Conservation (phyloP, 768 basidiomycete genomes). For the Mycena chlorophos region DNA sequence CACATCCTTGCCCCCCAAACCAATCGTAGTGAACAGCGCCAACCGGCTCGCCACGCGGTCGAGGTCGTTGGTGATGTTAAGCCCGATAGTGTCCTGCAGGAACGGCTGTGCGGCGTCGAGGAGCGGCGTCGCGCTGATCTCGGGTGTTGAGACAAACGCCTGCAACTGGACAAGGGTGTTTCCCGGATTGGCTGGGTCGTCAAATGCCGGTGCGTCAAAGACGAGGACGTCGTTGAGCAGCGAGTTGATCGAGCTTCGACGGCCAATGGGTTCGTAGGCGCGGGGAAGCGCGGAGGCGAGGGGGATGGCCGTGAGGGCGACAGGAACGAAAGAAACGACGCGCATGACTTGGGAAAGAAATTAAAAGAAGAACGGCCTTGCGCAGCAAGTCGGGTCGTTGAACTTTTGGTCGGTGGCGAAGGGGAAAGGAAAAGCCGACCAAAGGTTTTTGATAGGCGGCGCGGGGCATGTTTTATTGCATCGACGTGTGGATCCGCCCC, state of each 20-base stretch:
- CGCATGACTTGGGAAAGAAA: slow-evolving; percentile 10
- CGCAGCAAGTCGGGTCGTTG: slow-evolving; percentile 18
- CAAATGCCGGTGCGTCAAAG: slow-evolving; percentile 42
- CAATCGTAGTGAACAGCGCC: slow-evolving; percentile 36
- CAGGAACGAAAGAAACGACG: slow-evolving; percentile 18
- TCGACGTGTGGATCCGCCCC: too few relatives aligned
- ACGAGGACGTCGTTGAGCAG: slow-evolving; percentile 37
- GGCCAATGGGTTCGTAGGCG: slow-evolving; percentile 10
- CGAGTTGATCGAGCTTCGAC: slow-evolving; percentile 19
- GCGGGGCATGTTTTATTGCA: too few relatives aligned
- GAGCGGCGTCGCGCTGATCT: slow-evolving; percentile 28
- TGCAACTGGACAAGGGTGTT: slow-evolving; percentile 35
- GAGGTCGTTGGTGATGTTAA: slow-evolving; percentile 33
- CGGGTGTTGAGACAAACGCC: slow-evolving; percentile 37
- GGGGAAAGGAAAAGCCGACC: not conserved
- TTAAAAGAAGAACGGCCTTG: slow-evolving; percentile 8
- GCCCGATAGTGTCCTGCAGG: slow-evolving; percentile 28
- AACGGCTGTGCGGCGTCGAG: slow-evolving; percentile 23
- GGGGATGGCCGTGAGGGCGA: slow-evolving; percentile 15
- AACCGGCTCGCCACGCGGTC: slow-evolving; percentile 31
- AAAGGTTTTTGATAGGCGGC: too few relatives aligned
- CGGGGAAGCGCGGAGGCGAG: slow-evolving; percentile 13
- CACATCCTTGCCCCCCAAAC: slow-evolving; percentile 34
- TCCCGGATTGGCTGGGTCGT: slow-evolving; percentile 33
- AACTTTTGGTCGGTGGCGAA: too few relatives aligned